Evolutionary conservation across 345 rosid species (phyloP).

Genomic region (Melaleuca alternifolia): DNA sequence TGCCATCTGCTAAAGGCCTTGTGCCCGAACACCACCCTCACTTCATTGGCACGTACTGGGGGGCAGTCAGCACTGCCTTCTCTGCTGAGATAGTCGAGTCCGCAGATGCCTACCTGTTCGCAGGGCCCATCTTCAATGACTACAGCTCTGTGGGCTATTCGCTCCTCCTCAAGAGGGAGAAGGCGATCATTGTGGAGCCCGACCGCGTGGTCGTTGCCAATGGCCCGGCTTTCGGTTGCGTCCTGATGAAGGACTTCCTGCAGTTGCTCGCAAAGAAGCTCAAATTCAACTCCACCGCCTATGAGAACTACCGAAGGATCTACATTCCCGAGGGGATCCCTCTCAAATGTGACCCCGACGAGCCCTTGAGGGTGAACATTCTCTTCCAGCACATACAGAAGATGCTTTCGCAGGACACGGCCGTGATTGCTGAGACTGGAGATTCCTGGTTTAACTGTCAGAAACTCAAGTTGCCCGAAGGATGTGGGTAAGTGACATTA

Average conservation of each 20-base stretch:
- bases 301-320: constrained; percentile 13
- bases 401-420: constrained; percentile 10
- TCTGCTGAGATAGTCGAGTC: constrained; percentile 25
- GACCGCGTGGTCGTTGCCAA: constrained; percentile 19
- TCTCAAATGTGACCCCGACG: constrained; percentile 8
- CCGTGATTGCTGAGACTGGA: constrained; percentile 30
- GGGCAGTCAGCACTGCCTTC: constrained; percentile 20
- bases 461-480: constrained; percentile 21
- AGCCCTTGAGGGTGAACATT: constrained; percentile 16
- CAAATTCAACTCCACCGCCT: constrained; percentile 11
- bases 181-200: constrained; percentile 24
- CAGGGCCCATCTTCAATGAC: constrained; percentile 31
- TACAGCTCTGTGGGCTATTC: constrained; percentile 22
- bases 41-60: constrained; percentile 29
- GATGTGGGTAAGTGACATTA: constrained; percentile 19
- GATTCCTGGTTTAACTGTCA: constrained; percentile 29
- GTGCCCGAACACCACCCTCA: constrained; percentile 16
- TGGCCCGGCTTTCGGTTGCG: constrained; percentile 22
- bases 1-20: constrained; percentile 31
- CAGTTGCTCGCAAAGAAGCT: constrained; percentile 8
- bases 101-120: constrained; percentile 24
- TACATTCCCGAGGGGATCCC: constrained; percentile 15
- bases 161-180: constrained; percentile 21
- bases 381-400: constrained; percentile 17
- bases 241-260: constrained; percentile 23